Conservation (phyloP, 306 rosid genomes). For the Inga laurina region DNA sequence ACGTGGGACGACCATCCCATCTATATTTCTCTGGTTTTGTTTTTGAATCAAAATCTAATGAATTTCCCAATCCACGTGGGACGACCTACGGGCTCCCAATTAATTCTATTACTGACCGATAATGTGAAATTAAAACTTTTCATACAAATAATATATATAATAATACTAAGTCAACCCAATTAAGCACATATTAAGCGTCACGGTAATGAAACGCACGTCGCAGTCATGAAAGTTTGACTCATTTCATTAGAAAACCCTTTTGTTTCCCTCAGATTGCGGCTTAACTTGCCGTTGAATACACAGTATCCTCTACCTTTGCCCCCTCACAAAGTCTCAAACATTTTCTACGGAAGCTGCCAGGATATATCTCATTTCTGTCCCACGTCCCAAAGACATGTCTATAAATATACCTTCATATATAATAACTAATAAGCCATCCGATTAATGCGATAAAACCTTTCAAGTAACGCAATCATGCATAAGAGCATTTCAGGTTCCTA, state of each 20-base stretch:
- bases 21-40: neutral
- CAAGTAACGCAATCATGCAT: slow-evolving; percentile 42
- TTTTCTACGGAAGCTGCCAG: neutral
- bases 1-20: neutral
- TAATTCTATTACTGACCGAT: neutral
- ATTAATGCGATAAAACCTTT: neutral
- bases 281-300: neutral
- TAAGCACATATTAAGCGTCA: neutral
- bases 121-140: neutral
- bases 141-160: no score
- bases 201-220: neutral
- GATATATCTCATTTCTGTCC: neutral
- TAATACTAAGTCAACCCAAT: no score
- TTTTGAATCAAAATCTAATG: neutral
- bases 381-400: neutral
- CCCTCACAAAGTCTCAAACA: neutral
- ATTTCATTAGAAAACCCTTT: neutral
- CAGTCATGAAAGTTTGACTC: neutral
- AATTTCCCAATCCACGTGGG: neutral
- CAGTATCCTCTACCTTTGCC: neutral
- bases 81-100: neutral
- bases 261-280: slow-evolving; percentile 1
- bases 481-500: slow-evolving; percentile 55
- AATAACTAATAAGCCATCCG: neutral
- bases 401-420: neutral